These are phyloP conservation scores for Selaginella tamariscina DNA, from an alignment of 75 land plant species.

Conservation along the genomic window DNA sequence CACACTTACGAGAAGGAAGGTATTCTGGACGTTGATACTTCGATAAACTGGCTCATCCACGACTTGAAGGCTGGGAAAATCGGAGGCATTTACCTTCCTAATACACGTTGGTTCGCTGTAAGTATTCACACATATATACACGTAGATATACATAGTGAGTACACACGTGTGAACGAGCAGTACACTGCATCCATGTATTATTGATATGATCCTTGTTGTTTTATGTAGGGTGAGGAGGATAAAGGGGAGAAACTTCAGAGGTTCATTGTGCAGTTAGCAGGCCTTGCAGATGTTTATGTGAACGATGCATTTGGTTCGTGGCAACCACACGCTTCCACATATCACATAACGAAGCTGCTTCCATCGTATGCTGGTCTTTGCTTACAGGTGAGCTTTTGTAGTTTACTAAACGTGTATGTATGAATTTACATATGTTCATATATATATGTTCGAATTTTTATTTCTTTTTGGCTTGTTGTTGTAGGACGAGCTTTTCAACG, in stretches of 20 bases:
- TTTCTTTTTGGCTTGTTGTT: neutral
- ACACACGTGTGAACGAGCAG: neutral
- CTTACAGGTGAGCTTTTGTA: conserved; percentile 26
- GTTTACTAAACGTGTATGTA: neutral
- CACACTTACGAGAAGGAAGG: conserved; percentile 24
- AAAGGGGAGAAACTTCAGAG: conserved; percentile 34
- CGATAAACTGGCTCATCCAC: conserved; percentile 43
- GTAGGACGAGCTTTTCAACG: conserved; percentile 34
- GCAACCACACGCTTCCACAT: conserved; percentile 42
- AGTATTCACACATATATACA: conserved; percentile 5
- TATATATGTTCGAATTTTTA: neutral
- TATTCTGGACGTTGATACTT: conserved; percentile 38
- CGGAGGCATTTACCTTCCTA: conserved; percentile 42
- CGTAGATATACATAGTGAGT: neutral
- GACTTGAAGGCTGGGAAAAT: conserved; percentile 34
- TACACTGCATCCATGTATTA: neutral
- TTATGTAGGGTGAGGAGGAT: conserved; percentile 37
- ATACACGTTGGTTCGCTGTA: conserved; percentile 45
- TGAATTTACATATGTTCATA: conserved; percentile 9
- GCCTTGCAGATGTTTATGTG: conserved; percentile 42
- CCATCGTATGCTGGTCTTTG: conserved; percentile 44
- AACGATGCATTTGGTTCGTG: conserved; percentile 46
- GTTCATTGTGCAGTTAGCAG: conserved; percentile 36
- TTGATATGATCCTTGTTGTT: neutral
- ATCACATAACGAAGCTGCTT: conserved; percentile 32